These are phyloP conservation scores for Podospora sp. DNA, from an alignment of 495 filamentous ascomycete genomes.

Conservation along the genomic window DNA sequence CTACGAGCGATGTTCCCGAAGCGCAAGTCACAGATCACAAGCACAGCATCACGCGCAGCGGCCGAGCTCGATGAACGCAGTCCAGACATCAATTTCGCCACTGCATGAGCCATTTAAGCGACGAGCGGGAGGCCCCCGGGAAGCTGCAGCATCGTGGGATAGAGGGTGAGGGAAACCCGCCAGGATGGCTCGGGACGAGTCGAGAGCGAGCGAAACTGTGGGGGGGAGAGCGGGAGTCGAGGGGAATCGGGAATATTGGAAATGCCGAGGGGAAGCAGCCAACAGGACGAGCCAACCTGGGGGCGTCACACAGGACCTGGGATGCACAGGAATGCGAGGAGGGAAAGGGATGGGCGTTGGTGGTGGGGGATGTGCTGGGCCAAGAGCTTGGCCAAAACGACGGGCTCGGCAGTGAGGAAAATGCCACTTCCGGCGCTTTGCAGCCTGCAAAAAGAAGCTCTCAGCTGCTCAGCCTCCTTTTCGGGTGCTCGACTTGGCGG, in stretches of 20 bases:
- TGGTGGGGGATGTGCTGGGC: background rate
- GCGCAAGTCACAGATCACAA: background rate
- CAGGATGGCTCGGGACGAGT: background rate
- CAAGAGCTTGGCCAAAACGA: conserved; percentile 10
- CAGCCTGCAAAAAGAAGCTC: background rate
- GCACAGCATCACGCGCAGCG: background rate
- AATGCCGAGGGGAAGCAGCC: background rate
- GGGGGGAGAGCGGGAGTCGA: background rate
- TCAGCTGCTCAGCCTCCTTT: conserved; percentile 4
- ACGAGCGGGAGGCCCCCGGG: background rate
- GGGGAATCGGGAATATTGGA: background rate
- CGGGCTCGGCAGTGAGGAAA: background rate
- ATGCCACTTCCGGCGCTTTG: background rate
- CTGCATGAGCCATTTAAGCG: background rate
- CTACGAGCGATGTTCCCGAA: background rate
- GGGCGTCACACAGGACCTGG: background rate
- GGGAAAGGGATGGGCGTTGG: background rate
- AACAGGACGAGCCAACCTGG: background rate
- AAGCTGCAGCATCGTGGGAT: background rate
- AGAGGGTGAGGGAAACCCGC: background rate
- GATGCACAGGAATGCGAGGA: background rate
- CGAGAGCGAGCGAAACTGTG: background rate
- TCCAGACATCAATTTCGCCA: background rate
- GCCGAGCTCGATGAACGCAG: background rate
- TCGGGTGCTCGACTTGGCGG: background rate